Base-by-base conservation (phyloP, 2,329 filamentous ascomycete genomes). In the Biscogniauxia marginata region DNA sequence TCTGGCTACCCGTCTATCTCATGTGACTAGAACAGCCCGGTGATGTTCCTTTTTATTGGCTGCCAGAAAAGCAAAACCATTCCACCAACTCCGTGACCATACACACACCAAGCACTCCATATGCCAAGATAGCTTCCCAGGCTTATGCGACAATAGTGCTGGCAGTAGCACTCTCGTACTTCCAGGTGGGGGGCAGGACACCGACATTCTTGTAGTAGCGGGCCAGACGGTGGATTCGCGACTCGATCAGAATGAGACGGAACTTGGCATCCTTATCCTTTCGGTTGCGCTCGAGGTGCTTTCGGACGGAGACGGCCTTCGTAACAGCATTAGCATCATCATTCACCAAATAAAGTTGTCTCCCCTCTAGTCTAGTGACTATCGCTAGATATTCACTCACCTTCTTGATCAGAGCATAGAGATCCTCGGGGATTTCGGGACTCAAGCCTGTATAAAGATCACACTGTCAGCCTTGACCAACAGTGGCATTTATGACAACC, bases 371-470 rank as follows among this genome's bases (percentile, higher is more conserved):
- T 7, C 7, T 30, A 30, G 25, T 9, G 25, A 11, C 25, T 3
- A 39, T 20, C 16, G 18, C 13, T 7, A 16, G 48, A 25, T 53
- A 9, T 49, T 50, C 50, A 66, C 73, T 74, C 77, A 96, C 93
- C 92, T 99, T 99, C 90, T 97, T 97, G 91, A 98, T 98, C 79
- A 98, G 85, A 90, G 96, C 96, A 89, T 98, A 99, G 70, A 98
- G 89, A 82, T 99, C 95, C 88, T 99, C 95, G 76, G 96, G 95
- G 73, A 99, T 88, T 79, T 98, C 93, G 78, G 96, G 95, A 71
- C 95, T 93, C 77, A 99, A 92, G 84, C 95, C 95, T 99, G 83
- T 83, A 74, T 74, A 67, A 75, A 82, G 76, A 88, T 96, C 92
- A 85, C 92, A 93, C 89, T 87, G 90, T 95, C 90, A 95, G 91